A percentile compares a stretch with the other conserved stretches of the same genome.
Conservation (phyloP, 2,329 filamentous ascomycete species). For the Trichoderma guizhouense region DNA sequence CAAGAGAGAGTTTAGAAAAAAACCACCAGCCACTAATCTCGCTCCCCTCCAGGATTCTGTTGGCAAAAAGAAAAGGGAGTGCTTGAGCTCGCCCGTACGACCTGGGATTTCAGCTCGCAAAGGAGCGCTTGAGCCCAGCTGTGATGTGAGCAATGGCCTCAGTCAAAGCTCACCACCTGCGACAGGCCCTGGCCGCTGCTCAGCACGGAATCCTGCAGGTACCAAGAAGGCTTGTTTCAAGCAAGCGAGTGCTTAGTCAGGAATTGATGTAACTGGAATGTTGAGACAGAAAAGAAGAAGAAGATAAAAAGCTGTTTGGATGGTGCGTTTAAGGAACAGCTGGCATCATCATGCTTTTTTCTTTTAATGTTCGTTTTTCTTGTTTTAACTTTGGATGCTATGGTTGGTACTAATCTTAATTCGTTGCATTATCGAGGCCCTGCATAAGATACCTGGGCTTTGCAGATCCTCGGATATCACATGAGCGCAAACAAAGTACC, state of each 20-base stretch:
- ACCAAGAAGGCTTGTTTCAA: not conserved
- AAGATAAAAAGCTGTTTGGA: not conserved
- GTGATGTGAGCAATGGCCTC: not conserved
- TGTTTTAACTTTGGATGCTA: not conserved
- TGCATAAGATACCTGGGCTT: not conserved
- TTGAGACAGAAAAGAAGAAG: not conserved
- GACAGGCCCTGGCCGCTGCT: not conserved
- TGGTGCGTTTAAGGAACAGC: not conserved
- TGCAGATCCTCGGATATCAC: not conserved
- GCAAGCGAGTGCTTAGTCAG: not conserved
- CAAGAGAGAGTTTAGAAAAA: not conserved
- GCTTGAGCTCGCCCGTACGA: not conserved
- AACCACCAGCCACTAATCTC: not conserved
- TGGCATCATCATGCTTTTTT: not conserved
- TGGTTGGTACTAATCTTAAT: not conserved
- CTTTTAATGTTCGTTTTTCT: not conserved
- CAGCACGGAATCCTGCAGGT: not conserved
- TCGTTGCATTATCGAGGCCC: not conserved
- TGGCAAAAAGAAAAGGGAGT: not conserved
- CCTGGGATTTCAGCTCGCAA: conserved; percentile 15
- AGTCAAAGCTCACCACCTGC: conserved; percentile 12
- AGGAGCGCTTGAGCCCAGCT: not conserved
- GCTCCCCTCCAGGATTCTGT: not conserved
- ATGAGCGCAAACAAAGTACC: not conserved
- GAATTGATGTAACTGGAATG: not conserved